Base-by-base conservation (phyloP, 805 yeast genomes). In the Vanderwaltozyma tropicalis region DNA sequence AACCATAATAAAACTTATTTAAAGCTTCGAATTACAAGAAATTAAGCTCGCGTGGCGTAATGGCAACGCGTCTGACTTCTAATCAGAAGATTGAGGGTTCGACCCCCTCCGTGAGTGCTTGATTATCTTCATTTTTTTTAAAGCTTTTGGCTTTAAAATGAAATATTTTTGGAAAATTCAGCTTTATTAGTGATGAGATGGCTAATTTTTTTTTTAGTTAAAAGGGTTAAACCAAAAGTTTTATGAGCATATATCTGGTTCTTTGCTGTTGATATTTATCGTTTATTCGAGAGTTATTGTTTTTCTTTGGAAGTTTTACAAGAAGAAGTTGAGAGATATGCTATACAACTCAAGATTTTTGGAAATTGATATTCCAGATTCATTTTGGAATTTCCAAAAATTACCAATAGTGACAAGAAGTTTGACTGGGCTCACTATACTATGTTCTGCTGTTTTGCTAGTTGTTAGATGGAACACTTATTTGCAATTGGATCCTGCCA, bases 1-100 rank as follows among this genome's bases (percentile, higher is more conserved):
- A n/a, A n/a, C n/a, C n/a, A n/a, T 10, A 21, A 21, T 21, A 21
- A 21, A 21, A 21, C 10, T 21, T 21, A 21, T 21, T 21, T n/a
- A n/a, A n/a, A n/a, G n/a, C n/a, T n/a, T 21, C 24, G 10, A 21
- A 21, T 21, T 21, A 21, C 10, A 31, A 31, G 34, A 31, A 36
- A 19, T 19, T 35, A 30, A 53, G 68, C 68, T 62, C 61, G 67
- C 61, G 67, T 64, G 68, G 68, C 68, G 68, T 63, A 64, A 64
- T 64, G 68, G 68, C 68, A 64, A 63, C 68, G 68, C 68, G 68
- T 64, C 67, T 64, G 68, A 64, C 68, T 64, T 63, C 68, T 63
- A 63, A 64, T 64, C 68, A 63, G 67, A 63, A 64, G 68, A 63
- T 63, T 64, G 65, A 60, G 68, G 68, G 68, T 64, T 64, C 68